Base-by-base conservation (phyloP, 257 asterid species). In the Anisodus acutangulus region DNA sequence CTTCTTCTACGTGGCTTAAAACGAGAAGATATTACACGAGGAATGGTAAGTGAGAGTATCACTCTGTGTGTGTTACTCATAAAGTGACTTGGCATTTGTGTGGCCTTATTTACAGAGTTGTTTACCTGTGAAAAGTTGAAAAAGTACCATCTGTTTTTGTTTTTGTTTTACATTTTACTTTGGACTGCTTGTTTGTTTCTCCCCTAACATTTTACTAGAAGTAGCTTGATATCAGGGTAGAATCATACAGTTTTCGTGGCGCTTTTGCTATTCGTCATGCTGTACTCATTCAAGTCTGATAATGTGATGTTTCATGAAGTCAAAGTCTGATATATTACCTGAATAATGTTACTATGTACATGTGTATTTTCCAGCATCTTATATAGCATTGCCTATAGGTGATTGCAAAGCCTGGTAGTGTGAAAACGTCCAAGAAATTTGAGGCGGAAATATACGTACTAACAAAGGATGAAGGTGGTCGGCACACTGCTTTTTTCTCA, bases 381-480 rank as follows among this genome's bases (percentile, higher is more conserved):
- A 41, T 57, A 26, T 43, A 49, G 81, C 57, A 19, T 82, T 53
- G 49, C 69, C 12, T 84, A 55, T 84, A 95, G 99, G 99, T 97
- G 83, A 91, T 97, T 93, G 97, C 99, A 45, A 97, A 97, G 88
- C 94, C 99, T 45, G 89, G 89, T 81, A 88, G 95, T 53, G 90
- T 95, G 41, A 97, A 95, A 90, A 90, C 98, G 41, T 95, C 90
- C 91, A 97, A 98, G 86, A 94, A 86, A 86, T 97, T 97, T 76
- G 98, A 97, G 85, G 99, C 99, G 9, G 99, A 97, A 89, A 97
- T 97, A 76, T 97, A 97, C 62, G 99, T 95, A 62, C 98, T 97
- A 63, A 95, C 99, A 6, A 97, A 97, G 90, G 99, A 95, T 86
- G 99, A 97, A 92, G 98, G 99, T 41, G 99, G 99, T 78, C 98